These are phyloP conservation scores for Triticum urartu DNA, from an alignment of 176 grass and related monocot genomes.

Conservation along the genomic window DNA sequence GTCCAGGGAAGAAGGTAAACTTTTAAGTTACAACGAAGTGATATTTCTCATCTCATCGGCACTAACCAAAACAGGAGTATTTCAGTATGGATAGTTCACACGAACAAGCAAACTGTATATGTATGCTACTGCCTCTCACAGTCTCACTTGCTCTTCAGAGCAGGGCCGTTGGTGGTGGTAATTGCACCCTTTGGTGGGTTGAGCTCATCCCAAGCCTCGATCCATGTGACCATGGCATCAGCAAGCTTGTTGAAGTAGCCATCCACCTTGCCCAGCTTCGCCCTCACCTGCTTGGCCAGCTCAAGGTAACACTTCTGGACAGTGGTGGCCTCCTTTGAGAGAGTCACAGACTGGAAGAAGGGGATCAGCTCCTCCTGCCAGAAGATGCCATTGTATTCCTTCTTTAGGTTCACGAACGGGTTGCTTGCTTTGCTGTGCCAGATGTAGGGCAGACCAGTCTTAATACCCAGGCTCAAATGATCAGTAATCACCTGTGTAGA, in stretches of 20 bases:
- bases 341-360: constrained; percentile 53
- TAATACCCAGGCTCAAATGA: constrained; percentile 56
- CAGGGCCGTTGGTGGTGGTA: constrained; percentile 2
- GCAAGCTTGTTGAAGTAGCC: constrained; percentile 70
- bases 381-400: constrained; percentile 71
- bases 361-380: constrained; percentile 79
- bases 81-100: constrained; percentile 21
- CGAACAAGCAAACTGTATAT: background rate
- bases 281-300: constrained; percentile 58
- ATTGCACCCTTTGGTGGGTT: constrained; percentile 40
- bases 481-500: constrained; percentile 53
- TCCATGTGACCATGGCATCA: constrained; percentile 71
- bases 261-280: constrained; percentile 47
- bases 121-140: constrained; percentile 13
- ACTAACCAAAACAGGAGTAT: constrained; percentile 32
- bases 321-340: constrained; percentile 53
- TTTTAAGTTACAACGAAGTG: constrained; percentile 37
- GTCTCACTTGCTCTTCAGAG: constrained; percentile 28
- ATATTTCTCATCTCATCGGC: constrained; percentile 27
- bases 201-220: constrained; percentile 69
- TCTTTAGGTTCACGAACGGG: constrained; percentile 63
- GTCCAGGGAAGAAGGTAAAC: constrained; percentile 2
- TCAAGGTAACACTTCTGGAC: constrained; percentile 64
- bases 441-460: constrained; percentile 70
- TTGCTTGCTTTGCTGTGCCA: constrained; percentile 82